These are phyloP conservation scores for Amanita subjunquillea DNA, from an alignment of 768 basidiomycete genomes.

Conservation along the genomic window DNA sequence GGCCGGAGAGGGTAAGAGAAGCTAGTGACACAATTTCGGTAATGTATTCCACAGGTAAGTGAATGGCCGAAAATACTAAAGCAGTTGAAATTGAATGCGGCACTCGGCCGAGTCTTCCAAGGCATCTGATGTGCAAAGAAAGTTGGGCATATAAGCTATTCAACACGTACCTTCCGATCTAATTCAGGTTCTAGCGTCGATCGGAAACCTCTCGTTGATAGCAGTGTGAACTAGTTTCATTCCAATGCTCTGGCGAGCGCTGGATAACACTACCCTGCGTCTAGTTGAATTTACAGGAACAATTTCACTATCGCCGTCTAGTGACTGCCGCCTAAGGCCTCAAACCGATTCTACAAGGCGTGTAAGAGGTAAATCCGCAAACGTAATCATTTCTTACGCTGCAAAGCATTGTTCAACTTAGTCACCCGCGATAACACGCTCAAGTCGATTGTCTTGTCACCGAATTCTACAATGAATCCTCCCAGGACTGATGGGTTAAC, in stretches of 20 bases:
- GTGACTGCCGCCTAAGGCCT: constrained; percentile 5
- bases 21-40: background rate
- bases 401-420: constrained; percentile 84
- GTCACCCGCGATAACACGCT: constrained; percentile 90
- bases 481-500: constrained; percentile 90
- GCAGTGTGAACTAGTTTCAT: background rate
- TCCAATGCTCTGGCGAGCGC: background rate
- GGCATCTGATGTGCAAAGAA: background rate
- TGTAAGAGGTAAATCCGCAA: background rate
- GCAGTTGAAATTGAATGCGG: background rate
- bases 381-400: constrained; percentile 45
- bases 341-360: constrained; percentile 27
- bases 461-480: constrained; percentile 92
- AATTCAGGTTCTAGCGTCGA: background rate
- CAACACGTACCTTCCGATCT: background rate
- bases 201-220: background rate
- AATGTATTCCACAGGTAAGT: background rate
- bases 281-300: background rate
- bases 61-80: background rate
- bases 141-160: background rate
- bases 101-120: background rate
- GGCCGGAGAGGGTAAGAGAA: background rate
- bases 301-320: background rate
- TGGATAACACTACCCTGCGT: background rate
- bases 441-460: constrained; percentile 96